These are phyloP conservation scores for Ganoderma lingzhi DNA, from an alignment of 1,284 basidiomycete species.

Conservation along the genomic window DNA sequence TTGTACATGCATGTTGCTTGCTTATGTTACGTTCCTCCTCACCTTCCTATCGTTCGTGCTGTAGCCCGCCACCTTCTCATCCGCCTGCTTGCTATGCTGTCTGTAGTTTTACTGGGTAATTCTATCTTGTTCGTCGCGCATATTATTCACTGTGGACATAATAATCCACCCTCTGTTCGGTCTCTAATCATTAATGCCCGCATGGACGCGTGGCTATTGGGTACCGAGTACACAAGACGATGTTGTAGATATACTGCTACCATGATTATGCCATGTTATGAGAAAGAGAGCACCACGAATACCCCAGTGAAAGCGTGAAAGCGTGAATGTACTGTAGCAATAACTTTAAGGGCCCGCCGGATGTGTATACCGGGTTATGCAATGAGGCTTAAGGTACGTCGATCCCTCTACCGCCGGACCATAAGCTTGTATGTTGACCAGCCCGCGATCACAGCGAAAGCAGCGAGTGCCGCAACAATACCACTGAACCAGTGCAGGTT, in stretches of 20 bases:
- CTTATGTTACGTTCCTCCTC: slow-evolving; percentile 16
- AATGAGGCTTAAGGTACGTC: neutral
- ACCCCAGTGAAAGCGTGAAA: neutral
- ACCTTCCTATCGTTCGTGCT: slow-evolving; percentile 24
- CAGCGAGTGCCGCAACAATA: slow-evolving; percentile 82
- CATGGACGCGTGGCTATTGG: neutral
- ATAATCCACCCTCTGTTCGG: neutral
- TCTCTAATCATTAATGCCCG: slow-evolving; percentile 6
- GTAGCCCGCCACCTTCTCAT: slow-evolving; percentile 22
- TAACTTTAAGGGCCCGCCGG: neutral
- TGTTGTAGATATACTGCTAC: neutral
- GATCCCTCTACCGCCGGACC: slow-evolving; percentile 47
- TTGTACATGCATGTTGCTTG: slow-evolving; percentile 13
- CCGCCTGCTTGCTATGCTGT: slow-evolving; percentile 28
- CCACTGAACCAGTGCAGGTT: slow-evolving; percentile 84
- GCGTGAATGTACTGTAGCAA: neutral
- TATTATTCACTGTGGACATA: neutral
- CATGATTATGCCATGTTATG: neutral
- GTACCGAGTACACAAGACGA: neutral
- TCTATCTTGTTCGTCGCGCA: slow-evolving; percentile 16
- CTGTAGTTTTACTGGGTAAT: slow-evolving; percentile 30
- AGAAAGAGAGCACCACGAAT: neutral
- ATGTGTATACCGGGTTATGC: neutral
- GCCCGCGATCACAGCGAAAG: slow-evolving; percentile 83
- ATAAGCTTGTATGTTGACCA: slow-evolving; percentile 86